Evolutionary conservation across 139 green algal genomes (phyloP), one percentile per base, ranked within the genome.

Genomic region (Chloropicon primus): DNA sequence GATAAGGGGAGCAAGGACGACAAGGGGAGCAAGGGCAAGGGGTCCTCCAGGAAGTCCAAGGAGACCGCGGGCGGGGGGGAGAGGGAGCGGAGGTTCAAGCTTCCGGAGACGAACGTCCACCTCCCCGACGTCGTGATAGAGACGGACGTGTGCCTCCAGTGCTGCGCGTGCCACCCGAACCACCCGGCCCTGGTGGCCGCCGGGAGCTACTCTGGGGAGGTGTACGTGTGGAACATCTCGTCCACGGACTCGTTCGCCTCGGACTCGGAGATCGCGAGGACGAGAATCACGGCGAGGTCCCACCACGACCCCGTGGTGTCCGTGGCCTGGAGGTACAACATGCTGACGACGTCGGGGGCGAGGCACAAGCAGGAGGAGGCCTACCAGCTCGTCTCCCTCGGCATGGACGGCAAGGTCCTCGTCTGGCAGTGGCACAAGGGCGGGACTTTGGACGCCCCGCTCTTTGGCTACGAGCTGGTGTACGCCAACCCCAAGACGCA

Each of bases 321-420:
- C 27, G 74, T 78, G 74, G 24, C 24, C 26, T 81, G 77, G 77
- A 17, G 26, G 62, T 72, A 54, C 54, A 26, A 75, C 41, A 5
- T 17, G 24, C 25, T 28, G 62, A 28, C 25, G 62, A 21, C 22
- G 41, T 81, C 71, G 26, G 27, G 53, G 23, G 82, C 79, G 82
- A 82, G 83, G 28, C 77, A 76, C 71, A 85, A 92, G 27, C 85
- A 85, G 21, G 87, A 91, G 73, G 5, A 72, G 27, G 87, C 86
- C 78, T 92, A 91, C 72, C 78, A 89, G 76, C 71, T 92, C 22
- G 79, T 92, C 74, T 89, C 84, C 17, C 80, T 53, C 78, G 75
- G 91, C 93, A 84, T 85, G 94, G 85, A 82, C 73, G 88, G 88
- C 2, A 77, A 81, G 2, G 80, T 92, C 26, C 80, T 92, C 24